Evolutionary conservation across 805 yeast species (phyloP).

Genomic region (Candida boleticola): DNA sequence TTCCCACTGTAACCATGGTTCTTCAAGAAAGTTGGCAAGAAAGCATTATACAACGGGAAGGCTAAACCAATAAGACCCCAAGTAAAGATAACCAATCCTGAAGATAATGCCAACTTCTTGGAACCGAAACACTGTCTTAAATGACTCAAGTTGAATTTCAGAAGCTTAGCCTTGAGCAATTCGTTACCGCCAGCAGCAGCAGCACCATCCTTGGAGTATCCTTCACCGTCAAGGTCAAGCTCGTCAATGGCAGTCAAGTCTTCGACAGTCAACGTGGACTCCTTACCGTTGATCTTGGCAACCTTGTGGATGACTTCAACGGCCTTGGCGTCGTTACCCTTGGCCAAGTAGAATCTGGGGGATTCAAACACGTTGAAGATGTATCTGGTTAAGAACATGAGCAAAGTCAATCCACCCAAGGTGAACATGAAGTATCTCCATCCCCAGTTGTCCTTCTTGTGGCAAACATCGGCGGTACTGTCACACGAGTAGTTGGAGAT

Average conservation of each 20-base stretch:
- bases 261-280: slow-evolving; percentile 42
- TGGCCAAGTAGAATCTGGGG: slow-evolving; percentile 53
- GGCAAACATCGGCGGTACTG: slow-evolving; percentile 32
- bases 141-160: slow-evolving; percentile 32
- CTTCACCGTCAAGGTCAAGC: slow-evolving; percentile 8
- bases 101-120: slow-evolving; percentile 42
- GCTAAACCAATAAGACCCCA: slow-evolving; percentile 61
- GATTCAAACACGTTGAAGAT: slow-evolving; percentile 48
- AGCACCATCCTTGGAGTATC: not conserved
- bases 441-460: slow-evolving; percentile 51
- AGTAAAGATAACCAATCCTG: slow-evolving; percentile 39
- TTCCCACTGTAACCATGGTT: slow-evolving; percentile 32
- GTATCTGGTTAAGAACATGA: slow-evolving; percentile 36
- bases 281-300: slow-evolving; percentile 45
- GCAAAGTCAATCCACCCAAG: slow-evolving; percentile 49
- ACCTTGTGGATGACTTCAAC: slow-evolving; percentile 41
- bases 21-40: slow-evolving; percentile 51
- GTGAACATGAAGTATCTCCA: slow-evolving; percentile 61
- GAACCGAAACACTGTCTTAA: slow-evolving; percentile 47
- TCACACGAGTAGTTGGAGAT: slow-evolving; percentile 49
- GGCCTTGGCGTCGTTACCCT: slow-evolving; percentile 52
- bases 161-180: slow-evolving; percentile 22
- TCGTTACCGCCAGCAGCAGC: slow-evolving; percentile 15
- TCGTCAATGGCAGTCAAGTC: slow-evolving; percentile 46
- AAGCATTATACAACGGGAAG: slow-evolving; percentile 56